Evolutionary conservation across 352 stramenopile species (phyloP).

Genomic region (Globisporangium radiosum): DNA sequence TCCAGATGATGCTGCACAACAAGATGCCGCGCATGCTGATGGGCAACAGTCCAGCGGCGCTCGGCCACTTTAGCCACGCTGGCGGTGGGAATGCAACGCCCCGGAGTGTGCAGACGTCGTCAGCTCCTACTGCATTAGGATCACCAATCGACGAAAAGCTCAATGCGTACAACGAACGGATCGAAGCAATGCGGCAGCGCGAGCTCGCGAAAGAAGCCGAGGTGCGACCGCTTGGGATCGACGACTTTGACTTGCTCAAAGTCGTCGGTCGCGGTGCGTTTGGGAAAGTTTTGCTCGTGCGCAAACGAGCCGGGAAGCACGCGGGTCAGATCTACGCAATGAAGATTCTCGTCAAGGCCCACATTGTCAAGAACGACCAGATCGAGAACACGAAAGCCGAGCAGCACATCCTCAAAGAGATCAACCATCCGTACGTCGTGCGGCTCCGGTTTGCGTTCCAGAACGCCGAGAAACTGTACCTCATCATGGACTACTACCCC

Average conservation of each 20-base stretch:
- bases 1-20: slow-evolving; percentile 87
- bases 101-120: slow-evolving; percentile 3
- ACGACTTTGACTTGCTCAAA: slow-evolving; percentile 94
- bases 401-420: slow-evolving; percentile 87
- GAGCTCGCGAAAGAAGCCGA: slow-evolving; percentile 69
- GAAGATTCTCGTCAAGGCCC: slow-evolving; percentile 92
- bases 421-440: slow-evolving; percentile 85
- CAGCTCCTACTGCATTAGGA: neutral
- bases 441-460: slow-evolving; percentile 84
- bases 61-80: slow-evolving; percentile 11
- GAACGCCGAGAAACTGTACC: slow-evolving; percentile 92
- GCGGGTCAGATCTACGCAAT: slow-evolving; percentile 88
- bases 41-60: slow-evolving; percentile 3
- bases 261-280: slow-evolving; percentile 94
- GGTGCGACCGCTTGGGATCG: slow-evolving; percentile 69
- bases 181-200: slow-evolving; percentile 76
- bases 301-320: slow-evolving; percentile 88
- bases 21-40: slow-evolving; percentile 56
- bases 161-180: slow-evolving; percentile 52
- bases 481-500: slow-evolving; percentile 95
- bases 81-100: slow-evolving; percentile 1
- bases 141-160: slow-evolving; percentile 53
- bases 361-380: slow-evolving; percentile 92
- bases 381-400: slow-evolving; percentile 91
- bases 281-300: slow-evolving; percentile 93